phyloP scores from a whole-genome alignment of 2,329 filamentous ascomycete genomes.

The Alternaria tenuissima region DNA sequence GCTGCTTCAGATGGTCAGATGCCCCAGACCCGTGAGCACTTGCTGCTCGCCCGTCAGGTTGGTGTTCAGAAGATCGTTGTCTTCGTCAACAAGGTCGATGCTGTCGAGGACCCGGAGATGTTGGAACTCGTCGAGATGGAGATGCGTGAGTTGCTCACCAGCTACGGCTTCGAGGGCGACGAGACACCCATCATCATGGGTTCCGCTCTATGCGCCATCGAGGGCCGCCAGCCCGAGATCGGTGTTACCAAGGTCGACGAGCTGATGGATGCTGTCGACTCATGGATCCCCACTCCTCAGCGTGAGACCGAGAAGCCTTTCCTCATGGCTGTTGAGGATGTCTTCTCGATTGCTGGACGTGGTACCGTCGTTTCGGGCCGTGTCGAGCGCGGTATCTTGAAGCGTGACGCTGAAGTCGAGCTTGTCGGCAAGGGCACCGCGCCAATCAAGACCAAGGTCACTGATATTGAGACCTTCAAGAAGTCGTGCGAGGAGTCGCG shows the following conservation, averaged over 20 bases:
- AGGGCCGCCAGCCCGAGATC: conserved; percentile 86
- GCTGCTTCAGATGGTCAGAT: conserved; percentile 99
- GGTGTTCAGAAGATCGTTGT: conserved; percentile 98
- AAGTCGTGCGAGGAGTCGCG: conserved; percentile 97
- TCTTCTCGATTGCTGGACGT: conserved; percentile 73
- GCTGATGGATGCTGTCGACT: conserved; percentile 87
- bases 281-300: conserved; percentile 94
- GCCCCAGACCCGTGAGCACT: conserved; percentile 98
- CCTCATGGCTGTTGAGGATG: conserved; percentile 92
- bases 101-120: conserved; percentile 98
- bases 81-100: conserved; percentile 99
- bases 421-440: conserved; percentile 84
- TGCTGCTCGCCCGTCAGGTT: conserved; percentile 96
- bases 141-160: conserved; percentile 94
- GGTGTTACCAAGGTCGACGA: conserved; percentile 88
- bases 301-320: conserved; percentile 98
- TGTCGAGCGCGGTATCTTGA: conserved; percentile 93
- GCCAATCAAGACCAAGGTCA: conserved; percentile 97
- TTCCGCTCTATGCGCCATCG: conserved; percentile 92
- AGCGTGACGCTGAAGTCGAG: conserved; percentile 94
- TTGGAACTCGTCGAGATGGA: conserved; percentile 99
- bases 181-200: conserved; percentile 97
- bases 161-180: conserved; percentile 97
- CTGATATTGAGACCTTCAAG: conserved; percentile 99
- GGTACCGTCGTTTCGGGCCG: conserved; percentile 96